Percentiles rank a stretch among this genome's conserved stretches.
Evolutionary conservation across 2,329 filamentous ascomycete genomes (phyloP).

Genomic region (Fusarium sp.): DNA sequence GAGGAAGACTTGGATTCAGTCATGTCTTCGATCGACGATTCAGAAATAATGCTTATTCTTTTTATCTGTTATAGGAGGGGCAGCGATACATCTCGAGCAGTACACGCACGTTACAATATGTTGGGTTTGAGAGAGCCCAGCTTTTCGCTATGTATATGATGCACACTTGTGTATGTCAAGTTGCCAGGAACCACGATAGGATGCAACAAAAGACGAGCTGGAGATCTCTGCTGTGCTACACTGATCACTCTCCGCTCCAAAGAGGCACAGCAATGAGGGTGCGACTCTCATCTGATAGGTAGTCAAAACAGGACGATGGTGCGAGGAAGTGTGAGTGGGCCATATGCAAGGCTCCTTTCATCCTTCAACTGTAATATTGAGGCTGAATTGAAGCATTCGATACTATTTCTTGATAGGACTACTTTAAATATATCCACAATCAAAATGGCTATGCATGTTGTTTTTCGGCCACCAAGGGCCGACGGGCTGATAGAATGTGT

Average conservation of each 20-base stretch:
- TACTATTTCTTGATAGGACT: background rate
- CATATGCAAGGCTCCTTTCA: conserved; percentile 1
- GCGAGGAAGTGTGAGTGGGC: conserved; percentile 18
- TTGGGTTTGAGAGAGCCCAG: background rate
- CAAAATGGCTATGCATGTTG: background rate
- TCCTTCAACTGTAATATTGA: background rate
- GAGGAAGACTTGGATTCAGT: background rate
- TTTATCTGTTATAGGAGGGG: conserved; percentile 6
- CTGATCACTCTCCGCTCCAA: too few relatives aligned
- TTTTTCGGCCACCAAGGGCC: background rate
- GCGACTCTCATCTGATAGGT: background rate
- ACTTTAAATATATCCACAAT: background rate
- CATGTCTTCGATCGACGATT: background rate
- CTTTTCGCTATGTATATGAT: conserved; percentile 4
- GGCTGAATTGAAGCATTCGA: background rate
- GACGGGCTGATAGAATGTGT: background rate
- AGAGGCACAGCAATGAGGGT: background rate
- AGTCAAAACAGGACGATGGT: conserved; percentile 3
- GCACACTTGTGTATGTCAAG: background rate
- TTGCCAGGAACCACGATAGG: background rate
- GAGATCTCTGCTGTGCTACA: background rate
- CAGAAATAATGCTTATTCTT: conserved; percentile 1
- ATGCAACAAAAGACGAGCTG: background rate
- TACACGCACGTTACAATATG: background rate
- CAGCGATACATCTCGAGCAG: background rate